Conservation (phyloP, 805 yeast genomes). For the Starmerella sp. region DNA sequence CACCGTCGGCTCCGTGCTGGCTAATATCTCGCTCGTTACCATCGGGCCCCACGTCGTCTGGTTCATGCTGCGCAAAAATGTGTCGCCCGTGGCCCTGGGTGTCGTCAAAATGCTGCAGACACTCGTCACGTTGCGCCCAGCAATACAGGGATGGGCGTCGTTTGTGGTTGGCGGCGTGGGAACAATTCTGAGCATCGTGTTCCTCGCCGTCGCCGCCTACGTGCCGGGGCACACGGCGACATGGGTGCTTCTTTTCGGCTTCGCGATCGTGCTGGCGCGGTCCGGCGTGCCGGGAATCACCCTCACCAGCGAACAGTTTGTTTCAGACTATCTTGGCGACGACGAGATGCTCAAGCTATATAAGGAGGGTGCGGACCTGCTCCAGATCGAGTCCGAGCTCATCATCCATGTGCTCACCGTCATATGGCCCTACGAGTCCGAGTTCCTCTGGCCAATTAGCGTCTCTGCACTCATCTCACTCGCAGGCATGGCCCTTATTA, state of each 20-base stretch:
- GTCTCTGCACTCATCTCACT: conserved; percentile 12
- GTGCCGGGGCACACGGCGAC: too few relatives aligned
- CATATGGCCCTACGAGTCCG: conserved; percentile 11
- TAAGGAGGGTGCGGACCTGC: conserved; percentile 12
- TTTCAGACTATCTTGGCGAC: conserved; percentile 17
- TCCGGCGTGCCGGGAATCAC: conserved; percentile 18
- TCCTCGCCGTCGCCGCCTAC: neutral
- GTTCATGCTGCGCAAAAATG: conserved; percentile 11
- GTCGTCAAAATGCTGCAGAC: conserved; percentile 17
- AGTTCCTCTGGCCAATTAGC: conserved; percentile 14
- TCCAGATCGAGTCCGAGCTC: conserved; percentile 13
- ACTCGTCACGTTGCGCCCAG: conserved; percentile 13
- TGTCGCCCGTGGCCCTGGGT: conserved; percentile 12
- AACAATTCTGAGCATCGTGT: neutral
- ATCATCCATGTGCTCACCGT: conserved; percentile 12
- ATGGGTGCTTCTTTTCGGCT: conserved; percentile 9
- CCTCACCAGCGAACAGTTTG: conserved; percentile 10
- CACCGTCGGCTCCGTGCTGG: conserved; percentile 19
- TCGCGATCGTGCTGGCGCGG: conserved; percentile 15
- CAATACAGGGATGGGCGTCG: conserved; percentile 2
- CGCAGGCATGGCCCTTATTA: conserved; percentile 10
- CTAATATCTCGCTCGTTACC: conserved; percentile 17
- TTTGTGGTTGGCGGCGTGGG: conserved; percentile 7
- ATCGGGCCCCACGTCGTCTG: conserved; percentile 22
- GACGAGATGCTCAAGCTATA: conserved; percentile 18